Evolutionary conservation across 1,284 basidiomycete species (phyloP).

Genomic region (Volvariella volvacea): DNA sequence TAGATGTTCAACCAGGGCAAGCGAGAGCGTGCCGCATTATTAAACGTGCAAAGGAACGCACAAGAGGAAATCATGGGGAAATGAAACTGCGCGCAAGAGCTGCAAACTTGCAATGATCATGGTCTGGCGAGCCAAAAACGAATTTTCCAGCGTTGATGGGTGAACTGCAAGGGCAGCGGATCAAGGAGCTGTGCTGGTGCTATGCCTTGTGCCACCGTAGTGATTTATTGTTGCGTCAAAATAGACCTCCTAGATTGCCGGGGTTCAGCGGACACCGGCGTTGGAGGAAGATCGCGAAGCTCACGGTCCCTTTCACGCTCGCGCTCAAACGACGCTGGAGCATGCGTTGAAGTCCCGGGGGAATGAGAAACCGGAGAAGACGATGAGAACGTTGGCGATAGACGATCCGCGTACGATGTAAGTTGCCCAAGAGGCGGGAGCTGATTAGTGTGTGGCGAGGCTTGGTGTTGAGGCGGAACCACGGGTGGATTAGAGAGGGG

Average conservation of each 20-base stretch:
- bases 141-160: no score
- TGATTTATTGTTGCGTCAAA: constrained; percentile 29
- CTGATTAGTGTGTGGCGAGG: constrained; percentile 18
- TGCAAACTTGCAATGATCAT: no score
- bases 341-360: constrained; percentile 27
- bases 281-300: constrained; percentile 25
- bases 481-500: constrained; percentile 37
- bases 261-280: constrained; percentile 30
- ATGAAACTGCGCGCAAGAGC: no score
- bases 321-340: constrained; percentile 50
- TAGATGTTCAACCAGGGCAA: no score
- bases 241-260: constrained; percentile 27
- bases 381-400: constrained; percentile 32
- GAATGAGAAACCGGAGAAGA: constrained; percentile 23
- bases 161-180: no score
- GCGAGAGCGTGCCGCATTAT: no score
- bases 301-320: constrained; percentile 31
- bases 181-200: no score
- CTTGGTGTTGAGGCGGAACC: constrained; percentile 22
- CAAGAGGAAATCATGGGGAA: no score
- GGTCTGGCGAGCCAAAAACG: no score
- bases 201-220: no score
- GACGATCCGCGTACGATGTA: constrained; percentile 25
- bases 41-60: no score
- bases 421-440: constrained; percentile 25